Conservation (phyloP, 164 flowering plant species). For the Macadamia tetraphylla region DNA sequence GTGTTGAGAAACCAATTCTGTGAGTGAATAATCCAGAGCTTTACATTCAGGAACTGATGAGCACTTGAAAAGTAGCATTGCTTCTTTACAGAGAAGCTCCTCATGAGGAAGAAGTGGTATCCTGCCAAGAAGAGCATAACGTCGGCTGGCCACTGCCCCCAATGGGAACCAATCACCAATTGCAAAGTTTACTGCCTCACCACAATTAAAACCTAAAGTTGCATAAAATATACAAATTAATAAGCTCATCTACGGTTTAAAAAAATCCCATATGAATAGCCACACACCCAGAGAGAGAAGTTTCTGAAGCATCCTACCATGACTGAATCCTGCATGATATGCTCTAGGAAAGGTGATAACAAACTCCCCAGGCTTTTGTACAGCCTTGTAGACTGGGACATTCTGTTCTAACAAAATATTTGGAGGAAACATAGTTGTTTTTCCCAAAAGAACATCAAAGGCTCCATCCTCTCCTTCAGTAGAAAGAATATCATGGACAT, state of each 20-base stretch:
- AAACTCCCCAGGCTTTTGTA: constrained; percentile 32
- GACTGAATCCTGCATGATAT: constrained; percentile 34
- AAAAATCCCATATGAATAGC: background rate
- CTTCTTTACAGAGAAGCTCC: constrained; percentile 92
- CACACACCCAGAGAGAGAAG: background rate
- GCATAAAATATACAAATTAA: constrained; percentile 4
- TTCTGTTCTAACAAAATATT: constrained; percentile 38
- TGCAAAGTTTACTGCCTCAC: constrained; percentile 99
- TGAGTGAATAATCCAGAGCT: constrained; percentile 28
- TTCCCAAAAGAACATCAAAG: constrained; percentile 88
- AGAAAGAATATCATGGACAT: constrained; percentile 59
- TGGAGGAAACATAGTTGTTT: constrained; percentile 96
- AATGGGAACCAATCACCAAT: constrained; percentile 90
- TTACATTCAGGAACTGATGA: constrained; percentile 20
- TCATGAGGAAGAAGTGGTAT: constrained; percentile 90
- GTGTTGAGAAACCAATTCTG: constrained; percentile 40
- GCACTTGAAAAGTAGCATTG: constrained; percentile 55
- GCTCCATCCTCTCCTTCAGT: constrained; percentile 84
- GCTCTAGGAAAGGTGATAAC: constrained; percentile 29
- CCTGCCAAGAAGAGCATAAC: constrained; percentile 81
- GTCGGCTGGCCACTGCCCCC: constrained; percentile 84
- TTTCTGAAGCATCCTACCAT: constrained; percentile 11
- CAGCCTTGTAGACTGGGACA: constrained; percentile 25
- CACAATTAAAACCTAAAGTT: constrained; percentile 89
- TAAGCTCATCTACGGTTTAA: background rate